Conservation (phyloP, 129 eudicot species). For the Artemisia annua region DNA sequence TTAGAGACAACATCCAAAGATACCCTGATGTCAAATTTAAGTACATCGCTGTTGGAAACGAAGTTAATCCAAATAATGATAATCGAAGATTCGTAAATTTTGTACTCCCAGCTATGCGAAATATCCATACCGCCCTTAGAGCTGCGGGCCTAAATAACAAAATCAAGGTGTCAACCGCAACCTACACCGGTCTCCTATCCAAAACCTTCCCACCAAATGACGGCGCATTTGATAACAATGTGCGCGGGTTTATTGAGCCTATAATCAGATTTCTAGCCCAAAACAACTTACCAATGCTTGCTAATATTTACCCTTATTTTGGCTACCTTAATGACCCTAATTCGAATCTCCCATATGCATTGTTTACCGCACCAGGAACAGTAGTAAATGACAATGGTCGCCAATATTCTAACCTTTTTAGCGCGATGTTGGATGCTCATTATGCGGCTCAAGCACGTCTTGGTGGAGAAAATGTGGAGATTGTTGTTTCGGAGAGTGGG, state of each 20-base stretch:
- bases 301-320: slow-evolving; percentile 35
- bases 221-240: slow-evolving; percentile 8
- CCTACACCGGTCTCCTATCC: slow-evolving; percentile 15
- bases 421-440: slow-evolving; percentile 37
- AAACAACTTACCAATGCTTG: slow-evolving; percentile 25
- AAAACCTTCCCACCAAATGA: slow-evolving; percentile 8
- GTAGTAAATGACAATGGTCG: slow-evolving; percentile 22
- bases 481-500: slow-evolving; percentile 39
- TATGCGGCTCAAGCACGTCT: slow-evolving; percentile 31
- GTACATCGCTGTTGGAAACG: slow-evolving; percentile 63
- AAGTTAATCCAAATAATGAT: slow-evolving; percentile 33
- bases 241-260: slow-evolving; percentile 22
- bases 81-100: neutral
- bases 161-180: slow-evolving; percentile 29
- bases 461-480: slow-evolving; percentile 28
- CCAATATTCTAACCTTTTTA: slow-evolving; percentile 27
- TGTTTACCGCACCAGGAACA: slow-evolving; percentile 24
- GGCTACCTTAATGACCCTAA: slow-evolving; percentile 29
- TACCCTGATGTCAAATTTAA: slow-evolving; percentile 40
- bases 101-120: slow-evolving; percentile 43
- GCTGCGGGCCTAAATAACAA: slow-evolving; percentile 27
- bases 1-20: slow-evolving; percentile 38
- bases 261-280: slow-evolving; percentile 15
- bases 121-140: slow-evolving; percentile 31
- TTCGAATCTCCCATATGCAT: slow-evolving; percentile 27